These are phyloP conservation scores for Falciphora oryzae DNA, from an alignment of 2,329 filamentous ascomycete genomes.

Conservation along the genomic window DNA sequence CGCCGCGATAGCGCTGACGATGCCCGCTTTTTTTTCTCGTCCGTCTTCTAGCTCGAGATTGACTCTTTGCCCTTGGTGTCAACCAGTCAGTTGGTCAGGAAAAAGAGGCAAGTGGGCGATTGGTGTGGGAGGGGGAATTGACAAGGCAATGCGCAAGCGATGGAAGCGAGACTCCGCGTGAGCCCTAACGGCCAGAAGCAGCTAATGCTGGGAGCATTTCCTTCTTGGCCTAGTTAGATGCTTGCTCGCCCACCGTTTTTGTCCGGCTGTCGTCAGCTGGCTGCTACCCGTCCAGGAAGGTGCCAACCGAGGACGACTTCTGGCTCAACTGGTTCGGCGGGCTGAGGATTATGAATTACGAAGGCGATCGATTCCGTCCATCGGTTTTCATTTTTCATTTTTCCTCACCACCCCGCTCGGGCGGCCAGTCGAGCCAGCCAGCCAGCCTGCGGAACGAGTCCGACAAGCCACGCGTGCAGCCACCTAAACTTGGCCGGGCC, in stretches of 20 bases:
- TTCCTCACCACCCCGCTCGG: no score
- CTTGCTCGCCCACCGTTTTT: no score
- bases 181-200: neutral
- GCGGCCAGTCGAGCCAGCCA: no score
- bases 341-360: no score
- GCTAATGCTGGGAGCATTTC: neutral
- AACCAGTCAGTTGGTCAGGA: no score
- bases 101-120: neutral
- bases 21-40: neutral
- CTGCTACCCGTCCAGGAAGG: neutral
- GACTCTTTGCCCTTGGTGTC: neutral
- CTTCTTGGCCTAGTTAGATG: neutral
- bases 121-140: neutral
- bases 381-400: no score
- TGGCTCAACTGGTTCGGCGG: neutral
- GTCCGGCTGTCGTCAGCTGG: neutral
- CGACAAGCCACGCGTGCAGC: no score
- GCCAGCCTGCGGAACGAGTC: no score
- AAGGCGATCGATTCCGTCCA: no score
- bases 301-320: neutral
- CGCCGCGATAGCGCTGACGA: neutral
- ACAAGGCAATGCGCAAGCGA: neutral
- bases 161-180: neutral
- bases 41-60: neutral
- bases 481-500: no score